Evolutionary conservation across 345 rosid species (phyloP), one percentile per base, ranked within the genome.

Genomic region (Pugionium dolabratum): DNA sequence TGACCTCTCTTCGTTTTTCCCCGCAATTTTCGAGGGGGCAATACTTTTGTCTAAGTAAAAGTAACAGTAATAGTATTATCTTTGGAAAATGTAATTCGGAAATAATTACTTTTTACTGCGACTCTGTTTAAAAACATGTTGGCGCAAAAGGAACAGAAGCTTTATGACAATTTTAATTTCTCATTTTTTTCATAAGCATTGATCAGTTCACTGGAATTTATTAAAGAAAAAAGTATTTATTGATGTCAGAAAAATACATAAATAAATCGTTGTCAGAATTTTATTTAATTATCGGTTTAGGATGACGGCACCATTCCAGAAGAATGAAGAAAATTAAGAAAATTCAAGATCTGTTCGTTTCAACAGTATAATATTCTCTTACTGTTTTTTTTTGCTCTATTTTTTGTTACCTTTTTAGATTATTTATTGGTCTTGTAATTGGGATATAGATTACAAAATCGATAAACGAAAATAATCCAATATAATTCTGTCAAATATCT

Each of bases 291-390:
- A 26, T 35, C 55, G 67, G 52, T 37, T 80, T 18, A 40, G 6
- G 57, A 74, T 71, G 85, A 77, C 79, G 90, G 73, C 80, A 71
- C 25, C 69, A 63, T 54, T 62, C 64, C 73, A 75, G 58, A 46
- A 48, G n/a, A 34, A 41, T 28, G 57, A 11, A 39, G 47, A 9
- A 68, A 73, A 64, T 62, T 85, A 89, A 82, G 86, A 76, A 39
- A 36, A 11, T 70, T 46, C 11, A 48, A 62, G 52, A 48, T 41
- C 54, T 40, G 64, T 76, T 79, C 79, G 72, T 61, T 80, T 6
- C 75, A 67, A 70, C 71, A 47, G 80, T 86, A 85, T 80, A 81
- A 76, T 76, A 76, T 74, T 82, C 81, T 53, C 75, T 63, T 62
- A n/a, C 39, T 43, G 5, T 54, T n/a, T 54, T 37, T 46, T 59